Base-by-base conservation (phyloP, 495 filamentous ascomycete species). In the Penicillium atrosanguineum region DNA sequence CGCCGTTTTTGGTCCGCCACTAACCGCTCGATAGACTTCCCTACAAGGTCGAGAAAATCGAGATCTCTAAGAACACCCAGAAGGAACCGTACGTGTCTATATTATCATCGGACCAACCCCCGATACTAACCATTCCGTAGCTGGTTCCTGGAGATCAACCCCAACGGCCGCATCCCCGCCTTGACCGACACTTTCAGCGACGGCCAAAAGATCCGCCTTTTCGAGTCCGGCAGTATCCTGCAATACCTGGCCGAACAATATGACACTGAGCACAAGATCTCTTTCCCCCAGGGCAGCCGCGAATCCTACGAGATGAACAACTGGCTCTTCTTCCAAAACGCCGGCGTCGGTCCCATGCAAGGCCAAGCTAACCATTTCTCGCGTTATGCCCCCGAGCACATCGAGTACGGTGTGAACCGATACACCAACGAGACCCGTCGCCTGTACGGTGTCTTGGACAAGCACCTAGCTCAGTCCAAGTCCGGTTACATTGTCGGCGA, bases 101-200 rank as follows among this genome's bases (percentile, higher is more conserved):
- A 11, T 19, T 37, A 4, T 0, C 19, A 26, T 8, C 16, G 25
- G 14, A 8, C 7, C 40, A 11, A 4, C 36, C 20, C 14, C 20
- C 11, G 1, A 44, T 14, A 53, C 29, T 45, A 44, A 53, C 34
- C 11, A 2, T 15, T 45, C 1, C 25, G 14, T 39, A 76, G 73
- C 50, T 95, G 89, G 89, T 97, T 93, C 75, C 80, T 95, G 38
- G 84, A 83, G 36, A 94, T 97, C 69, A 96, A 96, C 72, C 92
- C 92, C 48, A 96, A 97, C 64, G 92, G 92, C 59, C 89, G 93
- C 52, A 95, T 96, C 60, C 92, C 92, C n/a, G 92, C 92, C 15
- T 60, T 97, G 21, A 92, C 88, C 21, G 93, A 96, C 67, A 83
- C 79, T 11, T 83, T 87, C 62, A 60, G 57, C 1, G 87, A 94